phyloP scores from a whole-genome alignment of 768 basidiomycete species.

The Rubroboletus satanas region DNA sequence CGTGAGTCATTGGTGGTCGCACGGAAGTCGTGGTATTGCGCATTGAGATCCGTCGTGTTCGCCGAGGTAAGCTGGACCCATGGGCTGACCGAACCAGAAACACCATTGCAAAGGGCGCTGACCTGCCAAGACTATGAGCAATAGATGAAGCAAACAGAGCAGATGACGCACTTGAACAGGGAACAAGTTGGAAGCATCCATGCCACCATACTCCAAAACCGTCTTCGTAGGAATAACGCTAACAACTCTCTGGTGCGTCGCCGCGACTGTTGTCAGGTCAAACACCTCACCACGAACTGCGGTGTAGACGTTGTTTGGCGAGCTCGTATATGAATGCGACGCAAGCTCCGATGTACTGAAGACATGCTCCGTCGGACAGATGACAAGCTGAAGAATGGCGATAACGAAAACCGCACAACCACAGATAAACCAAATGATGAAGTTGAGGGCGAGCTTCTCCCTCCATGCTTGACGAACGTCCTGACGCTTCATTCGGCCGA shows the following conservation, averaged over 20 bases:
- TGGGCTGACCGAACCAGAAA: slow-evolving; percentile 74
- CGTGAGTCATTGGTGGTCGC: slow-evolving; percentile 82
- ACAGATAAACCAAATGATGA: slow-evolving; percentile 95
- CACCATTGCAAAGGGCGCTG: slow-evolving; percentile 87
- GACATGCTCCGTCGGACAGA: slow-evolving; percentile 94
- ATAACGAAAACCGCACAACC: slow-evolving; percentile 90
- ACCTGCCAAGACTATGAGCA: slow-evolving; percentile 47
- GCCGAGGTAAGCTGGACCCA: slow-evolving; percentile 74
- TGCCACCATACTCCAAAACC: slow-evolving; percentile 81
- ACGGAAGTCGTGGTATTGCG: slow-evolving; percentile 95
- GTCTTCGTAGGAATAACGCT: slow-evolving; percentile 70
- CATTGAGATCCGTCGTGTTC: slow-evolving; percentile 73
- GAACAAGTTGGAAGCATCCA: slow-evolving; percentile 72
- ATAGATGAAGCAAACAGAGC: not conserved
- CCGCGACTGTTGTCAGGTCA: slow-evolving; percentile 67
- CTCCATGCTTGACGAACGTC: slow-evolving; percentile 97
- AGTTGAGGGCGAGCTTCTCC: slow-evolving; percentile 91
- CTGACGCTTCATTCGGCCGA: slow-evolving; percentile 91
- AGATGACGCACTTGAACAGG: slow-evolving; percentile 75
- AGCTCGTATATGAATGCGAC: slow-evolving; percentile 57
- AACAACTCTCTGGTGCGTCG: slow-evolving; percentile 64
- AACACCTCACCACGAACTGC: slow-evolving; percentile 94
- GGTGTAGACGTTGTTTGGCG: slow-evolving; percentile 74
- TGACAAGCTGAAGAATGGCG: slow-evolving; percentile 77
- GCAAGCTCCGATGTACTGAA: slow-evolving; percentile 76